Percentiles rank a stretch among this genome's conserved stretches.
Evolutionary conservation across 495 filamentous ascomycete species (phyloP).

Genomic region (Xylaria curta): DNA sequence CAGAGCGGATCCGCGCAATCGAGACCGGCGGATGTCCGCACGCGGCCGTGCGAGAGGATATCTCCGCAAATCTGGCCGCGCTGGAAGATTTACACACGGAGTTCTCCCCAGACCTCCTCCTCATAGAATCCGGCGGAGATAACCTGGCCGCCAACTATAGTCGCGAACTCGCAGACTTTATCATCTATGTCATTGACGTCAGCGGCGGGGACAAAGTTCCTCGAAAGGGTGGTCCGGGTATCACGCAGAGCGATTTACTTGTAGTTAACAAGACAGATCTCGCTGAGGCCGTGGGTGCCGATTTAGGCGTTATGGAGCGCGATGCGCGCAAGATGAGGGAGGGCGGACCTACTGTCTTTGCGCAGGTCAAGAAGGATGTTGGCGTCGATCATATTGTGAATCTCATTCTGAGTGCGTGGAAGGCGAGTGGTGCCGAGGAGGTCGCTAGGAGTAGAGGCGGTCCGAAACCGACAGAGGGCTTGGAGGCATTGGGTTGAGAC

Average conservation of each 20-base stretch:
- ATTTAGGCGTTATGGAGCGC: conserved; percentile 91
- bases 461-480: conserved; percentile 55
- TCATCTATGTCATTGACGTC: conserved; percentile 98
- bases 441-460: conserved; percentile 59
- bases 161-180: conserved; percentile 92
- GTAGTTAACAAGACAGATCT: conserved; percentile 97
- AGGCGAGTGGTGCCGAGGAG: conserved; percentile 76
- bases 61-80: conserved; percentile 88
- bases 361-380: conserved; percentile 91
- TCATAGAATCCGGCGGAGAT: conserved; percentile 95
- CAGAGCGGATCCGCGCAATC: conserved; percentile 87
- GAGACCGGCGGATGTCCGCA: conserved; percentile 98
- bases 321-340: conserved; percentile 95
- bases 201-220: conserved; percentile 97
- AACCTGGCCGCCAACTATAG: conserved; percentile 97
- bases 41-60: conserved; percentile 97
- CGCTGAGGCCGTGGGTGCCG: conserved; percentile 88
- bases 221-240: conserved; percentile 93
- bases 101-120: conserved; percentile 78
- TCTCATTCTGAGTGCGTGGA: conserved; percentile 92
- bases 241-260: conserved; percentile 91
- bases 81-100: conserved; percentile 82
- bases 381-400: conserved; percentile 84
- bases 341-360: conserved; percentile 95
- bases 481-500: conserved; percentile 45